These are phyloP conservation scores for Yamadazyma dendronema DNA, from an alignment of 1,139 yeast species.

Conservation along the genomic window DNA sequence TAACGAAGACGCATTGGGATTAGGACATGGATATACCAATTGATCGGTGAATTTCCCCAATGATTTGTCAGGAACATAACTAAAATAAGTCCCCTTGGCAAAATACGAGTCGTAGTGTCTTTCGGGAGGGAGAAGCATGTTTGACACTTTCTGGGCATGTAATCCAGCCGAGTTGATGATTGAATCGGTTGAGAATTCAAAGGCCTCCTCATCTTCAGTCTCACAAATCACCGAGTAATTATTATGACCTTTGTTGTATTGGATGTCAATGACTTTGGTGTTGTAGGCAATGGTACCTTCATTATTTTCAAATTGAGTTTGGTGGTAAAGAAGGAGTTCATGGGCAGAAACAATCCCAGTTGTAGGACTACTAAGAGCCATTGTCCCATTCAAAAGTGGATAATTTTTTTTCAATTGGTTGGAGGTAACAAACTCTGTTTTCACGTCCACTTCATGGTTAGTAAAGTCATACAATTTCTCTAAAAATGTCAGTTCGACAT, in stretches of 20 bases:
- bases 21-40: constrained; percentile 78
- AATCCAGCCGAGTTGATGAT: constrained; percentile 80
- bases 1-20: constrained; percentile 66
- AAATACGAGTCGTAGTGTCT: constrained; percentile 59
- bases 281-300: constrained; percentile 68
- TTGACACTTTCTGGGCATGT: constrained; percentile 66
- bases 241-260: constrained; percentile 18
- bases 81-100: constrained; percentile 83
- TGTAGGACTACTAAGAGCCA: constrained; percentile 73
- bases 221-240: constrained; percentile 35
- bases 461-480: constrained; percentile 52
- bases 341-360: constrained; percentile 87
- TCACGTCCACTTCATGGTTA: constrained; percentile 48
- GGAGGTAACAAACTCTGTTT: constrained; percentile 54
- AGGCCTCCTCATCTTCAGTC: constrained; percentile 36
- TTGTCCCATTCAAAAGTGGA: constrained; percentile 64
- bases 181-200: constrained; percentile 51
- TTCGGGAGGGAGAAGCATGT: constrained; percentile 63
- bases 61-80: constrained; percentile 48
- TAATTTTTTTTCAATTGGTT: constrained; percentile 45
- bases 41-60: constrained; percentile 34
- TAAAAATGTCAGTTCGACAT: constrained; percentile 57
- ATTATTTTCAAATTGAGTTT: constrained; percentile 48
- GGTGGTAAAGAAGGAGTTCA: constrained; percentile 60
- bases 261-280: constrained; percentile 53